Evolutionary conservation across 2,329 filamentous ascomycete species (phyloP), one percentile per base, ranked within the genome.

Genomic region (Pseudogymnoascus verrucosus): DNA sequence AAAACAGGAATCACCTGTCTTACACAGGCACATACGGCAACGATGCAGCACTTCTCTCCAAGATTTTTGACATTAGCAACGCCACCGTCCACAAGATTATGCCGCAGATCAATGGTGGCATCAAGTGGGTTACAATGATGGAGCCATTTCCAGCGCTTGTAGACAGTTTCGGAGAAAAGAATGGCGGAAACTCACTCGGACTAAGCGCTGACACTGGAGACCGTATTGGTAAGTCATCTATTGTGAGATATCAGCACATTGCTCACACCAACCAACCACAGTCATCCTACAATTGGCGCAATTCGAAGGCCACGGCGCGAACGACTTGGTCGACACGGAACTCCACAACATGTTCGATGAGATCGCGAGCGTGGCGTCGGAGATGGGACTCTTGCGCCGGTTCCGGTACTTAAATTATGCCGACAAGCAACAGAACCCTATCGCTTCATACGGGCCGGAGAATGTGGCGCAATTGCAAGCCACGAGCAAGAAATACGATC

Each of bases 401-500:
- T 68, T 62, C 57, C 51, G 44, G n/a, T 66, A 66, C 59, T 31
- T 63, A 2, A 64, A 65, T 57, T 65, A 67, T 57, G 65, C 54
- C 2, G 51, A 62, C 26, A 31, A 37, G 19, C 51, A 37, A 2
- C 60, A 67, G 40, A 62, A 63, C 21, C 31, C 60, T 19, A 51
- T 68, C 11, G 23, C 31, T n/a, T 59, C 60, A 7, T 82, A 81
- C 63, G 78, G 79, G 0, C 36, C 67, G 3, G 69, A 73, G 1
- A 81, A 77, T 14, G 65, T 77, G 47, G 68, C 68, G 2, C 74
- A 68, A 21, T 54, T 80, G 31, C 65, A 68, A 47, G 64, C 64
- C 0, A 62, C 77, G 5, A 65, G 69, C 1, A 66, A 67, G 31
- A 75, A 75, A 44, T 78, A 76, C 57, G 76, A 78, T 44, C 76